Evolutionary conservation across 1,139 yeast genomes (phyloP), one percentile per base, ranked within the genome.

Genomic region (Zygoascus sp.): DNA sequence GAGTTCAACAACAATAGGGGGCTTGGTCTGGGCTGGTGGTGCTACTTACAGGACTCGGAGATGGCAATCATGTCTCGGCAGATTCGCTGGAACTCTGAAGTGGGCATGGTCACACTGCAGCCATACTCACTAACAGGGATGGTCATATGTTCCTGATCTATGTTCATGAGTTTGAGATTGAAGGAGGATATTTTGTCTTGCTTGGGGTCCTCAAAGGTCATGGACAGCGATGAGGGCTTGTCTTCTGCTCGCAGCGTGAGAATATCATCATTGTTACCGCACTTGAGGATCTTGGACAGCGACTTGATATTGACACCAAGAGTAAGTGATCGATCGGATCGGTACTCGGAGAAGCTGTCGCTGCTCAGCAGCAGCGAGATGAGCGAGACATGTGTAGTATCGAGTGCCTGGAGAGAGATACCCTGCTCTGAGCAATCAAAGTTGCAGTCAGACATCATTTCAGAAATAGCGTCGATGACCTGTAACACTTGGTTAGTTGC

Each of bases 401-500:
- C 99, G 59, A 92, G 95, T 19, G 98, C 97, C 72, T 92, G 97
- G 20, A 94, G 94, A 16, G 95, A 85, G 60, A 92, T 83, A 55
- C 99, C 99, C 55, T 83, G 80, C 67, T 87, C 95, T 17, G 95
- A 81, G 72, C 97, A 92, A 71, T 90, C 95, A 75, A 92, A 88
- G 76, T 92, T 92, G 73, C 97, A 92, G 60, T 89, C 77, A 63
- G 86, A 86, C 54, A 92, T 96, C 64, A 95, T 82, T 64, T 92
- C 98, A 66, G 88, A 86, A 65, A 89, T 84, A 50, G 97, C 81
- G 60, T 92, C 97, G 62, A 89, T 84, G 62, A 88, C 81, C 77
- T 70, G 36, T 8, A 13, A 11, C n/a, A 13, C 22, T 5, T 19
- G 8, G 32, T 25, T 38, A 25, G 22, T 23, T n/a, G n/a, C n/a